Evolutionary conservation across 345 rosid species (phyloP), one percentile per base, ranked within the genome.

Genomic region (Fremontodendron californicum): DNA sequence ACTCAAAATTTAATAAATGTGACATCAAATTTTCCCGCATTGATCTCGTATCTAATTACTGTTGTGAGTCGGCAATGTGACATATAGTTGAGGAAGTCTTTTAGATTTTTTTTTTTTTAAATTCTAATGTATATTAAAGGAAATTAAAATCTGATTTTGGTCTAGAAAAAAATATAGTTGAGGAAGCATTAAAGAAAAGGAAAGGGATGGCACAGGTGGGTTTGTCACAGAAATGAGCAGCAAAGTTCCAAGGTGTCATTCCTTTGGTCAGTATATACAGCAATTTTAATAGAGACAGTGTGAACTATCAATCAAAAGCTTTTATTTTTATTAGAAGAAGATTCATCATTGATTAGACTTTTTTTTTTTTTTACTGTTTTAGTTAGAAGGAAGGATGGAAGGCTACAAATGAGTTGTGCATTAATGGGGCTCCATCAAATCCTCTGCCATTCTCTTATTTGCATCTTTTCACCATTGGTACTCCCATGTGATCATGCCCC

Each of bases 371-470:
- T n/a, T n/a, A 42, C 7, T 9, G 40, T 15, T 29, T 1, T 5
- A 16, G 70, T n/a, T 39, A 46, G 6, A 40, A 19, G 48, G 52
- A 33, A 8, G 57, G 79, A n/a, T n/a, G n/a, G n/a, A n/a, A n/a
- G 51, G 71, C 73, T 76, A n/a, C 78, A 79, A 82, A 77, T 61
- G 79, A 81, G 78, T 42, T 78, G 81, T 54, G 89, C 86, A 90
- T 84, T 87, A 63, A 86, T 48, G 82, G 81, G 91, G 91, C 88
- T 84, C 87, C 89, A 84, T 88, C 94, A 87, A 86, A 89, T 89
- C 88, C 88, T 77, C 89, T 78, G 87, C 87, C 85, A 78, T 76
- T 87, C 88, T 89, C 90, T 89, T 89, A 84, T 87, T 84, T 81
- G 90, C 84, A 66, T 75, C 85, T 1, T 3, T 33, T 33, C 35